Percentiles rank a stretch among this genome's conserved stretches.
phyloP scores from a whole-genome alignment of 495 filamentous ascomycete genomes.

The Podospora anserina region DNA sequence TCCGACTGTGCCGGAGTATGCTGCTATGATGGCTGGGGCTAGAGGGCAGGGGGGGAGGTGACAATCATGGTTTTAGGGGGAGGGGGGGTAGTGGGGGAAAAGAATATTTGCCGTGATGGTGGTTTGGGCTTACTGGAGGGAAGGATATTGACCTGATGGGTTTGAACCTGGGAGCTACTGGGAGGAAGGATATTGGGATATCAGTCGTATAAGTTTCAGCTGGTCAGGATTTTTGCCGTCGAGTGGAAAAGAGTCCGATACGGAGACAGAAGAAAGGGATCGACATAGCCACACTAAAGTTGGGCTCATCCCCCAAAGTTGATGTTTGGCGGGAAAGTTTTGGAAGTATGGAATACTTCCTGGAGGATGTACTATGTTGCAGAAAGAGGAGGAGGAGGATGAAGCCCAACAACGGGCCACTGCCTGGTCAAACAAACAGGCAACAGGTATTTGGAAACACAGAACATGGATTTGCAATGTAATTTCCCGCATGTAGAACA shows the following conservation, averaged over 20 bases:
- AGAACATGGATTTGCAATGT: neutral
- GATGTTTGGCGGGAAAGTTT: neutral
- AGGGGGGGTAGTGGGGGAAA: neutral
- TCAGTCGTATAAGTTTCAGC: neutral
- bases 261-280: neutral
- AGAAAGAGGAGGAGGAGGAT: neutral
- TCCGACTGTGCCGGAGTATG: conserved; percentile 28
- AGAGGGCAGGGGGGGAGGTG: neutral
- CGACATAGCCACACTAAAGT: neutral
- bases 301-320: too few relatives aligned
- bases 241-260: too few relatives aligned
- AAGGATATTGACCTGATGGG: neutral
- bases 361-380: neutral
- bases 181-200: neutral
- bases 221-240: too few relatives aligned
- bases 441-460: neutral
- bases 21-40: conserved; percentile 12
- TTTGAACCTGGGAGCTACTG: neutral
- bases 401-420: neutral
- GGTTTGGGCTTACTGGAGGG: neutral
- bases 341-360: neutral
- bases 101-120: neutral
- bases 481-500: neutral
- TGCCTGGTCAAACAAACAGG: neutral
- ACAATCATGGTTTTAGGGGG: neutral